Conservation (phyloP, 2,329 filamentous ascomycete species). For the Diaporthe citrichinensis region DNA sequence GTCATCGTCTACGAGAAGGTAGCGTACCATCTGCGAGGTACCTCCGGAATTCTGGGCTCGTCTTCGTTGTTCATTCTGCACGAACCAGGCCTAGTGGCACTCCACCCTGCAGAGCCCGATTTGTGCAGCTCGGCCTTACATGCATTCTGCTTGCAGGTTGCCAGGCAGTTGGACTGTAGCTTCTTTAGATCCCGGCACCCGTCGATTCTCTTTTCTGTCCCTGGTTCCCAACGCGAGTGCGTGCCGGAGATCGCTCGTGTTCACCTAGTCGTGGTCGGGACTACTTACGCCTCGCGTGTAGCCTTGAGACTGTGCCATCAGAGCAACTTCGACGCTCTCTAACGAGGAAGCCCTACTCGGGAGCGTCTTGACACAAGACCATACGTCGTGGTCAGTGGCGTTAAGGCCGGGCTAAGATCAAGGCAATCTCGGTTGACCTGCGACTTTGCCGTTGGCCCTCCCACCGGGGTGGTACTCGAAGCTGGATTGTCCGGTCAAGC, state of each 20-base stretch:
- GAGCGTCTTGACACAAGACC: slow-evolving; percentile 25
- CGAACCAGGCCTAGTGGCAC: slow-evolving; percentile 32
- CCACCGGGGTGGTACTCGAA: slow-evolving; percentile 28
- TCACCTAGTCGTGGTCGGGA: neutral
- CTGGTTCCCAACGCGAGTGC: neutral
- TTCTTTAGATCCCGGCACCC: slow-evolving; percentile 11
- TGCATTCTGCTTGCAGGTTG: slow-evolving; percentile 36
- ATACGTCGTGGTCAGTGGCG: slow-evolving; percentile 16
- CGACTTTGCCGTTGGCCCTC: slow-evolving; percentile 34
- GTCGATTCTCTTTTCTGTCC: slow-evolving; percentile 28
- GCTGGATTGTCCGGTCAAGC: slow-evolving; percentile 31
- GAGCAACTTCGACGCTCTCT: neutral
- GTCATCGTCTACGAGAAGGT: slow-evolving; percentile 25
- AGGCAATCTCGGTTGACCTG: slow-evolving; percentile 24
- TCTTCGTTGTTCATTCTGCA: slow-evolving; percentile 32
- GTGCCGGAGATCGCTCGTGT: slow-evolving; percentile 10
- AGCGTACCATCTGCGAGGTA: slow-evolving; percentile 6
- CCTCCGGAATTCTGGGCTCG: slow-evolving; percentile 12
- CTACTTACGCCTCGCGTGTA: slow-evolving; percentile 1
- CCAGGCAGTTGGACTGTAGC: slow-evolving; percentile 15
- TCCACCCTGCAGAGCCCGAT: slow-evolving; percentile 28
- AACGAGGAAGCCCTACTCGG: slow-evolving; percentile 14
- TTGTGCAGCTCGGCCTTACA: slow-evolving; percentile 9
- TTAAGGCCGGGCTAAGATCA: slow-evolving; percentile 20
- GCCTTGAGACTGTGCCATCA: slow-evolving; percentile 12